Percentiles rank a stretch among this genome's conserved stretches.
These are phyloP conservation scores for Penicillium antarcticum DNA, from an alignment of 495 filamentous ascomycete genomes.

Conservation along the genomic window DNA sequence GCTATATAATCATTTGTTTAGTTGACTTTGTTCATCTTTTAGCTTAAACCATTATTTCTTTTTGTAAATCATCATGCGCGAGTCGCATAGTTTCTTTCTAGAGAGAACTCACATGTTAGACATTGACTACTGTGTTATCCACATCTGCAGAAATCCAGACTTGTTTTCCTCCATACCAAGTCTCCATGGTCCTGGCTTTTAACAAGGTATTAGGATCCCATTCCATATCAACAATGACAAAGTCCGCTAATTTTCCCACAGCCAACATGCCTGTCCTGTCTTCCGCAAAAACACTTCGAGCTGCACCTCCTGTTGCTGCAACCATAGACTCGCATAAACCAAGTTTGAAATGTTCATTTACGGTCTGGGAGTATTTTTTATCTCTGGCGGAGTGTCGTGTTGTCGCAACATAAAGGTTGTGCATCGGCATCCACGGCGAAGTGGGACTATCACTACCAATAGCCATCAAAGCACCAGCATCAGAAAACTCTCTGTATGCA, in stretches of 20 bases:
- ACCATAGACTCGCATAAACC: slow-evolving; percentile 46
- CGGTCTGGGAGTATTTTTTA: slow-evolving; percentile 34
- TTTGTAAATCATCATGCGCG: too few relatives aligned
- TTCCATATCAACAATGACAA: slow-evolving; percentile 56
- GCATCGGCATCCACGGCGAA: slow-evolving; percentile 48
- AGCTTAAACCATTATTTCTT: too few relatives aligned
- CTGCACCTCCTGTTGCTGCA: slow-evolving; percentile 51
- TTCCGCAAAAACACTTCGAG: slow-evolving; percentile 55
- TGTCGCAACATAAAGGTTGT: slow-evolving; percentile 54
- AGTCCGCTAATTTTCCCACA: slow-evolving; percentile 49
- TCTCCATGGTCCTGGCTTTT: slow-evolving; percentile 47
- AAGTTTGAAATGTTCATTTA: slow-evolving; percentile 52
- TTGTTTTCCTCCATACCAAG: slow-evolving; percentile 52
- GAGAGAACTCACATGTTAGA: too few relatives aligned
- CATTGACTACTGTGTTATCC: too few relatives aligned
- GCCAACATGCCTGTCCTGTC: slow-evolving; percentile 46
- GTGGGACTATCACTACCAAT: slow-evolving; percentile 59
- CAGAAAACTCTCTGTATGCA: slow-evolving; percentile 55
- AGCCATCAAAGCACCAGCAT: slow-evolving; percentile 50
- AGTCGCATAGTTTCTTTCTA: too few relatives aligned
- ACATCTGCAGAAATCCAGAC: slow-evolving; percentile 16
- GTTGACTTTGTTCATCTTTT: too few relatives aligned
- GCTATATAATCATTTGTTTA: too few relatives aligned
- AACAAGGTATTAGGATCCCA: slow-evolving; percentile 51
- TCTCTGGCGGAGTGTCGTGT: slow-evolving; percentile 51